Evolutionary conservation across 306 rosid genomes (phyloP), one percentile per base, ranked within the genome.

Genomic region (Citrullus amarus): DNA sequence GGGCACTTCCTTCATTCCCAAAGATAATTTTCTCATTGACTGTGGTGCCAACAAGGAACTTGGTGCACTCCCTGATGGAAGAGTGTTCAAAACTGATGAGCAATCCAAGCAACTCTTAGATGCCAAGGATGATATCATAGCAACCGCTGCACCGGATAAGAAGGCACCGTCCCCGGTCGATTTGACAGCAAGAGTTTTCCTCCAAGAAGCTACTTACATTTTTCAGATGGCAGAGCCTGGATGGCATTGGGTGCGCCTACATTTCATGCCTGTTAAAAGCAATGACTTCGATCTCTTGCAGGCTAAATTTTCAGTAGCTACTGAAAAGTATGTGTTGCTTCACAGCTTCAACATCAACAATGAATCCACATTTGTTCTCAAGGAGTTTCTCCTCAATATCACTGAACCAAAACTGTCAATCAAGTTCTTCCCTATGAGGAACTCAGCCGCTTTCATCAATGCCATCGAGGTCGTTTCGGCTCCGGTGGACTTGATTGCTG

Each of bases 1-100:
- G 0, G 74, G 67, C 4, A 18, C 84, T 20, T 8, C 86, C 34
- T 92, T 87, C 75, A n/a, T 76, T 7, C 97, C 97, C 0, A 86
- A 85, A 72, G 97, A 95, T 44, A 85, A 83, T 69, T 84, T 88
- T 80, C 97, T 92, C 72, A 88, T 95, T 71, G 91, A 86, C 18
- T 92, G 97, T 79, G 99, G 99, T 22, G 80, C 98, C 4, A 86
- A 81, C 2, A 87, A 85, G 0, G 78, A 43, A 9, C 5, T n/a
- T 13, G 68, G 82, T 78, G 54, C 85, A 1, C 59, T 86, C 18
- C 90, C 93, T 6, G 97, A 92, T 62, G 98, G 97, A 16, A 85
- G 97, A 84, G 39, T 50, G 6, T 92, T 95, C 87, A 92, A 92
- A 77, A 84, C 91, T 0, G 98, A 95, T 74, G 61, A 81, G 9